These are phyloP conservation scores for Ananas comosus DNA, from an alignment of 176 grass and related monocot species.

Conservation along the genomic window DNA sequence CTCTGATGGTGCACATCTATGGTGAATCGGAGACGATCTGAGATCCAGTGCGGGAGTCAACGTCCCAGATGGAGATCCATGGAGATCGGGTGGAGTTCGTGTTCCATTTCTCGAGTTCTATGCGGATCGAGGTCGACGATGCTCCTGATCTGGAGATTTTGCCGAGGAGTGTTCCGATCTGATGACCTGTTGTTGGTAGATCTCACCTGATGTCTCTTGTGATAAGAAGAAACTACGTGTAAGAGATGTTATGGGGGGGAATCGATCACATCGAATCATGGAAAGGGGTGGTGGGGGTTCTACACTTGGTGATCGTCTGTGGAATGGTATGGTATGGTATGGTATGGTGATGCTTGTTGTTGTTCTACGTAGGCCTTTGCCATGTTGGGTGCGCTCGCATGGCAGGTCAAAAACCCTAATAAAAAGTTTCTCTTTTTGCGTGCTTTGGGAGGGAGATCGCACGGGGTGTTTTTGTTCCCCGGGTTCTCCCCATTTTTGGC, in stretches of 20 bases:
- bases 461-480: slow-evolving; percentile 34
- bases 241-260: slow-evolving; percentile 12
- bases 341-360: slow-evolving; percentile 10
- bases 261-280: not conserved
- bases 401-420: slow-evolving; percentile 44
- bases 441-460: slow-evolving; percentile 40
- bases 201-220: slow-evolving; percentile 20
- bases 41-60: too few species aligned
- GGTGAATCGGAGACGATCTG: too few species aligned
- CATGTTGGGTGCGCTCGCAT: slow-evolving; percentile 80
- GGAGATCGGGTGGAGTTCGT: too few species aligned
- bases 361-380: slow-evolving; percentile 43
- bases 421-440: slow-evolving; percentile 32
- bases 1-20: too few species aligned
- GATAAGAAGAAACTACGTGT: slow-evolving; percentile 5
- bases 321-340: slow-evolving; percentile 11
- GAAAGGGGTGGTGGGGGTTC: too few species aligned
- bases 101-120: too few species aligned
- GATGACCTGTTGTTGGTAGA: not conserved
- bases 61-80: too few species aligned
- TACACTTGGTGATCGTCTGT: not conserved
- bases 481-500: slow-evolving; percentile 36
- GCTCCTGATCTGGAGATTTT: too few species aligned
- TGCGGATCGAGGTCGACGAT: too few species aligned
- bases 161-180: not conserved